phyloP scores from a whole-genome alignment of 768 basidiomycete species.

The Hericium erinaceus region DNA sequence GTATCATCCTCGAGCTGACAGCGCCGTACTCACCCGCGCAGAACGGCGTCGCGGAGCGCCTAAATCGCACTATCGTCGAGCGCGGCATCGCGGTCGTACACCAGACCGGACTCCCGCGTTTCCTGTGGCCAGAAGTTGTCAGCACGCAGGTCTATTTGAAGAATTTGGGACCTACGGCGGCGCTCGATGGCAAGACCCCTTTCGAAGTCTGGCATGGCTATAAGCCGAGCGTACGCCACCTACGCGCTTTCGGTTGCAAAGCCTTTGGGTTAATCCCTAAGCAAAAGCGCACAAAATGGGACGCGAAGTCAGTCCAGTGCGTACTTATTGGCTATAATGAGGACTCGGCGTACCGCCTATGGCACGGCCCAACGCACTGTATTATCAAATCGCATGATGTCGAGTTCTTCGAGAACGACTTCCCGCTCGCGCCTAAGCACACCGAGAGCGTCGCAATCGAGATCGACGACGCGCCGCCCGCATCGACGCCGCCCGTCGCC shows the following conservation, averaged over 20 bases:
- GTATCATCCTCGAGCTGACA: conserved; percentile 13
- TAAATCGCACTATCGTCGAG: conserved; percentile 25
- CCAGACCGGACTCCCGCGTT: not conserved
- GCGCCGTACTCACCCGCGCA: conserved; percentile 28
- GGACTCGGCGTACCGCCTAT: conserved; percentile 17
- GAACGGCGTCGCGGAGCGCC: conserved; percentile 28
- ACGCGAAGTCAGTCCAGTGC: too few species aligned
- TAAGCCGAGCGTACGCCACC: too few species aligned
- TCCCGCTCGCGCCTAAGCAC: not conserved
- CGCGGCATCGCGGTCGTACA: conserved; percentile 1
- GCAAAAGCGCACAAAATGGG: too few species aligned
- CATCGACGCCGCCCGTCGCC: too few species aligned
- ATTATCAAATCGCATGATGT: conserved; percentile 13
- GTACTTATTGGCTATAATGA: too few species aligned
- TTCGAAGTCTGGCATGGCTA: too few species aligned
- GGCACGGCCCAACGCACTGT: conserved; percentile 5
- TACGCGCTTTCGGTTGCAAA: not conserved
- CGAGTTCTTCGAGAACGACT: conserved; percentile 13
- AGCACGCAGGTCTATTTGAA: too few species aligned
- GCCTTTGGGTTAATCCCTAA: too few species aligned
- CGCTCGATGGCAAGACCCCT: too few species aligned
- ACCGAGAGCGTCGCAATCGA: not conserved
- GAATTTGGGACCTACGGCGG: too few species aligned
- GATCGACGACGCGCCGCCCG: not conserved
- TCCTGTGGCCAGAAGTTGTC: too few species aligned